These are phyloP conservation scores for Zymoseptoria brevis DNA, from an alignment of 2,329 filamentous ascomycete genomes.

Conservation along the genomic window DNA sequence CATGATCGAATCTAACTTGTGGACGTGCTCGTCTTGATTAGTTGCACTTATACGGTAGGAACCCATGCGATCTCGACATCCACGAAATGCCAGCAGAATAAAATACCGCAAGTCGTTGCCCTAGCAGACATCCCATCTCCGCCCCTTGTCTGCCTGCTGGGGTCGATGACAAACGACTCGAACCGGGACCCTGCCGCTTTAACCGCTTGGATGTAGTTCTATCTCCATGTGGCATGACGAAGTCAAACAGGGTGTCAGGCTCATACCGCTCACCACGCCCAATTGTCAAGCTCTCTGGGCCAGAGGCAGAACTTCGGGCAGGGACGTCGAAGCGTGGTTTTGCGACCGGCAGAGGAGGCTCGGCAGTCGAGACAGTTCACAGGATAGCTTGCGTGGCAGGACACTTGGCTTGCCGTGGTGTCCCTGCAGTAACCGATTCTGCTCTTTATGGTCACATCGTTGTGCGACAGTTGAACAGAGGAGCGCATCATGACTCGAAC, in stretches of 20 bases:
- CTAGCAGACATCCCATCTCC: not conserved
- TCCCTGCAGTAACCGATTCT: not conserved
- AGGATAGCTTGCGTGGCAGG: not conserved
- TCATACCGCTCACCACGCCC: not conserved
- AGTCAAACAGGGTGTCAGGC: not conserved
- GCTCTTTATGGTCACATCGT: not conserved
- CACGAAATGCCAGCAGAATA: not conserved
- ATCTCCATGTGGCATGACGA: not conserved
- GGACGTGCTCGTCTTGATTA: not conserved
- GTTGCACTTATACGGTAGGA: not conserved
- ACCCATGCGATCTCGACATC: not conserved
- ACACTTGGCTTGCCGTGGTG: not conserved
- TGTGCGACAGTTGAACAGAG: not conserved
- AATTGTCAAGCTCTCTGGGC: not conserved
- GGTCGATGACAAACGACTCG: not conserved
- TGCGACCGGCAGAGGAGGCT: not conserved
- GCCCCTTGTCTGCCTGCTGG: not conserved
- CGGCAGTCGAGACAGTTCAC: not conserved
- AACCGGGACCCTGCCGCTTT: too few relatives aligned
- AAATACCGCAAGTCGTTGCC: not conserved
- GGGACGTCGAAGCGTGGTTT: not conserved
- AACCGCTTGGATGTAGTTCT: not conserved
- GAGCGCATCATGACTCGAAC: not conserved
- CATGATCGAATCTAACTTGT: not conserved
- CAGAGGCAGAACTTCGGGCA: not conserved